Conservation (phyloP, 2,329 filamentous ascomycete species). For the Diplodia corticola region DNA sequence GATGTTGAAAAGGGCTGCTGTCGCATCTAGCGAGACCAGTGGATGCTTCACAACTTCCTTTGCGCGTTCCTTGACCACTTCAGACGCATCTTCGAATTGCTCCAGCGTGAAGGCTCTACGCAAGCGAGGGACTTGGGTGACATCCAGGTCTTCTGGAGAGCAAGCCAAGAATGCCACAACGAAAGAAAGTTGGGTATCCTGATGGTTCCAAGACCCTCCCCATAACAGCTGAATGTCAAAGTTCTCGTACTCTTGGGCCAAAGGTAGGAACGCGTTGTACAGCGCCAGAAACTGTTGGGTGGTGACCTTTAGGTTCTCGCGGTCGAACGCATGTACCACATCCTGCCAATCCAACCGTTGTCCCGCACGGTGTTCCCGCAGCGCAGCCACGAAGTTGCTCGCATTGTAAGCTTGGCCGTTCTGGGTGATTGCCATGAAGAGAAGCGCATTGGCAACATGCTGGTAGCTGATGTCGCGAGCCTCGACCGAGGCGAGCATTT, state of each 20-base stretch:
- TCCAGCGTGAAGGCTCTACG: conserved; percentile 71
- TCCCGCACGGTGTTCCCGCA: conserved; percentile 57
- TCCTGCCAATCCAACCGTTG: conserved; percentile 65
- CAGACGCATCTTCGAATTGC: conserved; percentile 62
- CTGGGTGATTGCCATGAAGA: conserved; percentile 66
- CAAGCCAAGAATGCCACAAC: conserved; percentile 82
- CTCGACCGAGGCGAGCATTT: conserved; percentile 58
- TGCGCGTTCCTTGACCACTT: conserved; percentile 60
- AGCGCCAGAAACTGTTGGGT: conserved; percentile 77
- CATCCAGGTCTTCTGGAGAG: conserved; percentile 73
- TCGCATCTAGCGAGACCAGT: conserved; percentile 82
- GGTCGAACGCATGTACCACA: conserved; percentile 78
- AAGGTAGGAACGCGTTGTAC: conserved; percentile 73
- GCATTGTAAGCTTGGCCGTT: conserved; percentile 64
- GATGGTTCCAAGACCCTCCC: conserved; percentile 84
- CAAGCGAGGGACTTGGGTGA: conserved; percentile 79
- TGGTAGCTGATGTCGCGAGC: conserved; percentile 71
- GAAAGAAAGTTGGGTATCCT: conserved; percentile 90
- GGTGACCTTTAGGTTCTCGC: conserved; percentile 72
- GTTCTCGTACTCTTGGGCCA: conserved; percentile 62
- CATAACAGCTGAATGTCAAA: conserved; percentile 88
- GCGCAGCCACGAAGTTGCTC: conserved; percentile 65
- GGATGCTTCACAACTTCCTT: conserved; percentile 77
- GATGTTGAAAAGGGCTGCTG: conserved; percentile 66
- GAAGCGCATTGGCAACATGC: conserved; percentile 77